Evolutionary conservation across 331 rosid species (phyloP).

Genomic region (Pyracantha coccinea): DNA sequence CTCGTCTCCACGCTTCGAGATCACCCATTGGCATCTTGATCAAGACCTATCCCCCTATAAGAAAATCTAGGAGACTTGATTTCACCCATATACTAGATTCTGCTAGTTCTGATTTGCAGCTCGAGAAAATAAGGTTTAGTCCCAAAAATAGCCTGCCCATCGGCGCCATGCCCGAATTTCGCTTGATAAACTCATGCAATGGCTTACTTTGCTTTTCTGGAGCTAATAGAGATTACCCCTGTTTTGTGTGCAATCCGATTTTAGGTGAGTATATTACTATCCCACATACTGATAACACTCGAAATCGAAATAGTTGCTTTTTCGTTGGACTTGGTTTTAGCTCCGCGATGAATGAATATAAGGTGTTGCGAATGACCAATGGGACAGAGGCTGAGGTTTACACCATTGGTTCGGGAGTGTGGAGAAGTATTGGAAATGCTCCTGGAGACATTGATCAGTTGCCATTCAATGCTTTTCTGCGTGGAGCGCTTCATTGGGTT

Average conservation of each 20-base stretch:
- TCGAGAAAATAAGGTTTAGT: neutral
- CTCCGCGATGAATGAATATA: neutral
- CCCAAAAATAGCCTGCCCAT: neutral
- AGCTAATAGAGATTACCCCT: neutral
- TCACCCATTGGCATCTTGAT: neutral
- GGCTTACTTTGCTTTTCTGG: neutral
- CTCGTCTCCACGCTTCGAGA: neutral
- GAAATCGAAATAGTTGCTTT: no score
- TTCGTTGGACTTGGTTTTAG: neutral
- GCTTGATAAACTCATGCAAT: neutral
- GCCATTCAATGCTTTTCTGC: neutral
- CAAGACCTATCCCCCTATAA: neutral
- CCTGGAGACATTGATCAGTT: neutral
- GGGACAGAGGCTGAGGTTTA: neutral
- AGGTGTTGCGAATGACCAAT: neutral
- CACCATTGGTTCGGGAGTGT: conserved; percentile 2
- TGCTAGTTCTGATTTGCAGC: neutral
- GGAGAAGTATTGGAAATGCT: conserved; percentile 1
- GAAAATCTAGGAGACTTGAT: neutral
- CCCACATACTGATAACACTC: no score
- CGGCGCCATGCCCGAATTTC: neutral
- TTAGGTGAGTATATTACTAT: neutral
- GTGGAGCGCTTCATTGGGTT: conserved; percentile 2
- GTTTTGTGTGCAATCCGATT: conserved; percentile 1
- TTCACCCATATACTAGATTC: neutral